Conservation (phyloP, 345 rosid genomes). For the Xanthoceras sorbifolium region DNA sequence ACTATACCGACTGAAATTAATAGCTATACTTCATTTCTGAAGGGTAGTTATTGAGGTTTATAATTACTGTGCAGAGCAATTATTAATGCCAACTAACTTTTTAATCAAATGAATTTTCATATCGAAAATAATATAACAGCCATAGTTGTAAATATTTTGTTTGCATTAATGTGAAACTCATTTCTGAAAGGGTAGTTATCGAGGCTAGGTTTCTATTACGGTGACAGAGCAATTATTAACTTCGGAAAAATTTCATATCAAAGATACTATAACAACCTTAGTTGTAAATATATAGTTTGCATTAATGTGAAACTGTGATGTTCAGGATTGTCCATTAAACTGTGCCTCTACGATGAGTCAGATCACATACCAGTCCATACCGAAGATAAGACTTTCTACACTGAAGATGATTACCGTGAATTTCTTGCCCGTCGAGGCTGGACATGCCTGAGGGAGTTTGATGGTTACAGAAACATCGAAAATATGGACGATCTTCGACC, state of each 20-base stretch:
- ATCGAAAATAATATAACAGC: background rate
- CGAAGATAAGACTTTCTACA: constrained; percentile 84
- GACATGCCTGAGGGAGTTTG: constrained; percentile 74
- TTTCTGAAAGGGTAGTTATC: background rate
- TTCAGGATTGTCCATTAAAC: constrained; percentile 78
- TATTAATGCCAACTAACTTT: background rate
- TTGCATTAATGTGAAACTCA: too few species aligned
- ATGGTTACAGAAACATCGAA: constrained; percentile 77
- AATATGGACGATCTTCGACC: constrained; percentile 92
- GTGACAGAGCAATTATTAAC: background rate
- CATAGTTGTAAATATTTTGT: too few species aligned
- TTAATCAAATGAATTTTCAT: background rate
- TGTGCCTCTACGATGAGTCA: constrained; percentile 81
- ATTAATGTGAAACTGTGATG: constrained; percentile 4
- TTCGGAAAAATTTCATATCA: background rate
- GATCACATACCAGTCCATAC: constrained; percentile 82
- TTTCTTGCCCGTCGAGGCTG: constrained; percentile 72
- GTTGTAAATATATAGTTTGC: background rate
- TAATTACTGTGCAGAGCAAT: background rate
- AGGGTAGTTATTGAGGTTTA: background rate
- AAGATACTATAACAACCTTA: background rate
- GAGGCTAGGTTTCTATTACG: background rate
- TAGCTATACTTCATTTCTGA: background rate
- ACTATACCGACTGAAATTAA: background rate
- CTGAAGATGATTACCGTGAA: constrained; percentile 86